Conservation (phyloP, 1,284 basidiomycete species). For the Coniferiporia sulphurascens region DNA sequence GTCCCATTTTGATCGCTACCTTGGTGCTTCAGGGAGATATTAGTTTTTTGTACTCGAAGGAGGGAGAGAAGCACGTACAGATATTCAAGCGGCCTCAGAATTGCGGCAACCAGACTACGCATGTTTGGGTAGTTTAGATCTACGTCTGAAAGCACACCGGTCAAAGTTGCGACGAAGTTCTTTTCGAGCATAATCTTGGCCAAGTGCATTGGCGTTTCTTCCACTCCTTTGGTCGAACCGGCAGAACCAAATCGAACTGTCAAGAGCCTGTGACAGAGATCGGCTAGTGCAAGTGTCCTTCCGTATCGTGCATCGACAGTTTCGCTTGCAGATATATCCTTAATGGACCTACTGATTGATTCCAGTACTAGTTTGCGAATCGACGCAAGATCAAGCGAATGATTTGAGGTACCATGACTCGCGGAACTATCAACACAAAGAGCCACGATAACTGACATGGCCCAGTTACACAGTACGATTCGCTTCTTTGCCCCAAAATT, state of each 20-base stretch:
- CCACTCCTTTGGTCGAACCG: conserved; percentile 55
- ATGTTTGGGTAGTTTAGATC: conserved; percentile 96
- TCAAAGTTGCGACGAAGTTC: conserved; percentile 89
- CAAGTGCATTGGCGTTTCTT: conserved; percentile 85
- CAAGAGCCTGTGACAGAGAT: conserved; percentile 85
- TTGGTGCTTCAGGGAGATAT: conserved; percentile 61
- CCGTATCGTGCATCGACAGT: conserved; percentile 81
- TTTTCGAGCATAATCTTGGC: conserved; percentile 99
- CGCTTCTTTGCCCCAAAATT: conserved; percentile 50
- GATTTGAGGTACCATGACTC: conserved; percentile 68
- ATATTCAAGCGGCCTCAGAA: conserved; percentile 87
- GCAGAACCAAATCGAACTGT: conserved; percentile 66
- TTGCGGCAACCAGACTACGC: conserved; percentile 76
- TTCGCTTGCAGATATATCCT: conserved; percentile 69
- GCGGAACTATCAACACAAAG: conserved; percentile 82
- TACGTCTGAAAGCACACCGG: conserved; percentile 85
- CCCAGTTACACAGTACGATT: conserved; percentile 78
- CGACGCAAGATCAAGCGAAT: conserved; percentile 72
- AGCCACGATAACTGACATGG: conserved; percentile 87
- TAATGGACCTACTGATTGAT: conserved; percentile 81
- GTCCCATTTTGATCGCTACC: conserved; percentile 96
- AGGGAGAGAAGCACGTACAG: conserved; percentile 49
- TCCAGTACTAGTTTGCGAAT: conserved; percentile 91
- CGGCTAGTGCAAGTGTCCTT: conserved; percentile 81
- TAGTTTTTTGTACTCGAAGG: neutral